Base-by-base conservation (phyloP, 83 land plant genomes). In the Picea abies region DNA sequence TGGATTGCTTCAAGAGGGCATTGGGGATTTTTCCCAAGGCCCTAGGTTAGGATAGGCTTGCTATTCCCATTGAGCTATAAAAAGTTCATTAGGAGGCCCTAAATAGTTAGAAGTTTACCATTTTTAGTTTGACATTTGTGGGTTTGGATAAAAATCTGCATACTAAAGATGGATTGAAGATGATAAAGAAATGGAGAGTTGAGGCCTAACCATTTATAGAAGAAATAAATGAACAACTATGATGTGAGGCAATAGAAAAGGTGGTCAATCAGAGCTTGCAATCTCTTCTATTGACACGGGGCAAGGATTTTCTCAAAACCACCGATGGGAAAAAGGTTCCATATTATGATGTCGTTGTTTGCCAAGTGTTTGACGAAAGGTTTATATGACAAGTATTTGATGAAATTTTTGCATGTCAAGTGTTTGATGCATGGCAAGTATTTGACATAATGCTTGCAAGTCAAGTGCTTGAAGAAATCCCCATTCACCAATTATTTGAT, bases 141-240 rank as follows among this genome's bases (percentile, higher is more conserved):
- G 87, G 80, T 12, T 37, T 67, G 0, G 72, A 83, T 25, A 85
- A 85, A 23, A 17, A 76, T 4, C 26, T 82, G 19, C 78, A 76
- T 56, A 83, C 75, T 11, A 60, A 85, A 35, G 56, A 72, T 37
- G 87, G 85, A 11, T 62, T 82, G 15, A 66, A 44, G 4, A 14
- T 85, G 47, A 26, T 85, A 19, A 79, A 82, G 8, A 78, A 85
- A 60, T 85, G 86, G 87, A 81, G 86, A 0, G 69, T 80, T 14
- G 81, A 76, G 22, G 86, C 71, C 16, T 85, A 64, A 56, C 87
- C 87, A 5, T 85, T 83, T 37, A 76, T 70, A 5, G 26, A 78
- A 37, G 81, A 83, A 44, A 81, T 81, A n/a, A 76, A 83, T 77
- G 68, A 77, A 52, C 63, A 76, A 65, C 86, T 85, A 29, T 37